Conservation (phyloP, 2,329 filamentous ascomycete genomes). For the Massarina eburnea region DNA sequence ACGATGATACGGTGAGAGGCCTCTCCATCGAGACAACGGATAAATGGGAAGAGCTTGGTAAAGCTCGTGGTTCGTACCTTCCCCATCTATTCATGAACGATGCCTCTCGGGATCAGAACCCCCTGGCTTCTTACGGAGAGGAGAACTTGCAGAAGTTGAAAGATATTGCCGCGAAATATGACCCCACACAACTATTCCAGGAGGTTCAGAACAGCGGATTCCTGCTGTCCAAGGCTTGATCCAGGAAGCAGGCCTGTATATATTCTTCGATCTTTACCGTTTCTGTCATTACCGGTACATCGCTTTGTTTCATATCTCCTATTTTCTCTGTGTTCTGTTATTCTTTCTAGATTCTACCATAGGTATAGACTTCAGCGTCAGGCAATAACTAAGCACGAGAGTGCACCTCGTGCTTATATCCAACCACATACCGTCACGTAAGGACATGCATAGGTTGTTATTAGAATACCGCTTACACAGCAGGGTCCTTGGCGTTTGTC, state of each 20-base stretch:
- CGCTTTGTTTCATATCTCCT: background rate
- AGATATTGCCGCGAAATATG: slow-evolving; percentile 10
- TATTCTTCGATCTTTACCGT: background rate
- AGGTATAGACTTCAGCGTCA: no score
- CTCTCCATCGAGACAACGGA: slow-evolving; percentile 4
- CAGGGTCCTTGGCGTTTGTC: no score
- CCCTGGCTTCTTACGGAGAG: slow-evolving; percentile 9
- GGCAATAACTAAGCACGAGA: background rate
- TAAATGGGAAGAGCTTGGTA: slow-evolving; percentile 6
- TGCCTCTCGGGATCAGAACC: slow-evolving; percentile 12
- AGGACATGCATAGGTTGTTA: no score
- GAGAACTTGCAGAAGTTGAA: slow-evolving; percentile 10
- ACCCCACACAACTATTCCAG: slow-evolving; percentile 18
- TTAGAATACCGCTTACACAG: no score
- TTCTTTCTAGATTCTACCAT: background rate
- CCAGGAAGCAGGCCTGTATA: background rate
- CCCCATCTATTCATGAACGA: slow-evolving; percentile 8
- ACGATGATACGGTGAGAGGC: slow-evolving; percentile 8
- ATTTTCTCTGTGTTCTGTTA: background rate
- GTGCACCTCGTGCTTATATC: background rate
- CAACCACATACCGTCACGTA: background rate
- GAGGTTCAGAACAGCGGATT: slow-evolving; percentile 13
- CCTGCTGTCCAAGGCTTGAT: slow-evolving; percentile 9
- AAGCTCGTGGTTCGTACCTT: slow-evolving; percentile 2
- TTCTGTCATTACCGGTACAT: background rate